Evolutionary conservation across 805 yeast genomes (phyloP), one percentile per base, ranked within the genome.

Genomic region (Debaryomyces prosopidis): DNA sequence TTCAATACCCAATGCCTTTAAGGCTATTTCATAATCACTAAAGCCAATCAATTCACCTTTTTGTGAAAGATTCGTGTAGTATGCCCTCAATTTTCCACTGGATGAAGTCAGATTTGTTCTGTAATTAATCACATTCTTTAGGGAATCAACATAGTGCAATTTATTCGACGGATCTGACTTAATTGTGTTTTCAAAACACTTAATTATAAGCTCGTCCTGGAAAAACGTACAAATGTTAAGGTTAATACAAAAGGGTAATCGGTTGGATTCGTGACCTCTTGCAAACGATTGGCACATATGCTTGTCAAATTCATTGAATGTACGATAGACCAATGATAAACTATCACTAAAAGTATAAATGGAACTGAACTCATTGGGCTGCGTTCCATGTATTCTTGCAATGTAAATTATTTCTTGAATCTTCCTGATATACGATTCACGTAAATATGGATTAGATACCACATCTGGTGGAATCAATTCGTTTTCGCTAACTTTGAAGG

Each of bases 391-490:
- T 11, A 46, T 47, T 34, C 57, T 57, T 2, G 61, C 68, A 19
- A 63, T 41, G 44, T 76, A 77, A 3, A 78, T 63, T 18, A 81
- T 64, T 54, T 86, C 91, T 5, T 73, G 53, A 20, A 80, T 64
- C 48, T 78, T 81, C 47, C 87, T 67, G 14, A 76, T 68, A 48
- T 70, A 84, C 4, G 80, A 65, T 42, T 85, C 88, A 45, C 75
- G 63, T 10, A 69, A 53, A 1, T 49, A 52, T 1, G 59, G 62
- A 9, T 44, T 27, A 1, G 46, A 15, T 3, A 51, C 16, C 31
- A 82, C 54, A 39, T 69, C 62, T 3, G 86, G 85, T 2, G 86
- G 85, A 7, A 69, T 65, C 42, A 73, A 69, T 26, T 65, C 69
- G n/a, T 65, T 60, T 1, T 54, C 54, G 5, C 65, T 50, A 18